phyloP scores from a whole-genome alignment of 2,329 filamentous ascomycete species.

The Monilinia aucupariae region DNA sequence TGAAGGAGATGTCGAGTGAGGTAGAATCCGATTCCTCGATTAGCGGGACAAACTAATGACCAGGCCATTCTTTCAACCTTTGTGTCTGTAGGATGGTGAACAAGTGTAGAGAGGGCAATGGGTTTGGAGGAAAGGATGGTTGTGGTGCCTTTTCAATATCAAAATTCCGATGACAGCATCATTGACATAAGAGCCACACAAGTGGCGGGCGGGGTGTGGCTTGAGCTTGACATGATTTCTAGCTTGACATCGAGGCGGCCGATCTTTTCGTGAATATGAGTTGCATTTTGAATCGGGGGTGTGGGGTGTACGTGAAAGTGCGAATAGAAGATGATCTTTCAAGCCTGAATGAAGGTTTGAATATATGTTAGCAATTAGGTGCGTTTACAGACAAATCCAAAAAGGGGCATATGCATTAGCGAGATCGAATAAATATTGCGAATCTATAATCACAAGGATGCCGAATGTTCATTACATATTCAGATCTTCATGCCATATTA shows the following conservation, averaged over 20 bases:
- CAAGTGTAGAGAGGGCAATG: too few species aligned
- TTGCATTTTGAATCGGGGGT: constrained; percentile 4
- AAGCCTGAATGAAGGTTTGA: not conserved
- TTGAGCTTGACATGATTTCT: constrained; percentile 11
- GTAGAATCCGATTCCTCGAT: constrained; percentile 58
- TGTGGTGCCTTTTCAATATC: not conserved
- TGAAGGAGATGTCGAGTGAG: constrained; percentile 53
- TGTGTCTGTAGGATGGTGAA: not conserved
- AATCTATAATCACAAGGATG: constrained; percentile 12
- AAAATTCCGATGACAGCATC: constrained; percentile 12
- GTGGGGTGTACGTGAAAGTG: not conserved
- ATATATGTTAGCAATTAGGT: not conserved
- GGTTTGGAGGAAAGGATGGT: not conserved
- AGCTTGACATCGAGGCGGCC: not conserved
- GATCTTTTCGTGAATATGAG: not conserved
- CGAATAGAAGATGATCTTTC: not conserved
- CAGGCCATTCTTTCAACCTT: constrained; percentile 26
- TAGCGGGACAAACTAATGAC: constrained; percentile 51
- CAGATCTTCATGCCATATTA: not conserved
- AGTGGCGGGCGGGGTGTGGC: constrained; percentile 16
- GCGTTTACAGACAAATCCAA: not conserved
- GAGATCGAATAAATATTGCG: not conserved
- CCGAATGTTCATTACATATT: constrained; percentile 10
- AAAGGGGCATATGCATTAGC: not conserved
- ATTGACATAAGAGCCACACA: constrained; percentile 7